phyloP scores from a whole-genome alignment of 73 alveolate genomes.

The Paramecium primaurelia region DNA sequence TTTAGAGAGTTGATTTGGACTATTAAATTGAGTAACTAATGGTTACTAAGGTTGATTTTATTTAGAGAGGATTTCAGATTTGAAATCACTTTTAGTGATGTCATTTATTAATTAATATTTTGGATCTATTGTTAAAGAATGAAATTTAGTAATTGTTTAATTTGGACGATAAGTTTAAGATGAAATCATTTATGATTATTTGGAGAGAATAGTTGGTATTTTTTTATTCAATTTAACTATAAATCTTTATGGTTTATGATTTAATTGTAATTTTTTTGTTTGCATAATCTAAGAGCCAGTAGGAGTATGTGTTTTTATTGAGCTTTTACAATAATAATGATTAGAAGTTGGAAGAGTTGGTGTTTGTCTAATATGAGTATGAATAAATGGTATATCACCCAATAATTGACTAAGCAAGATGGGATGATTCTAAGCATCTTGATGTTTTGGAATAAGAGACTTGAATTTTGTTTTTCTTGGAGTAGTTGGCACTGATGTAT shows the following conservation, averaged over 20 bases:
- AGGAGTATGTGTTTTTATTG: not conserved
- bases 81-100: not conserved
- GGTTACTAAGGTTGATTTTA: not conserved
- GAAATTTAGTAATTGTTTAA: not conserved
- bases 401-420: not conserved
- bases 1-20: not conserved
- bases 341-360: not conserved
- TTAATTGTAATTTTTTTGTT: not conserved
- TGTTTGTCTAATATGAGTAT: not conserved
- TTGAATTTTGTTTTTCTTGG: not conserved
- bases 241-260: not conserved
- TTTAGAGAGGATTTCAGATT: not conserved
- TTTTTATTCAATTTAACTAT: not conserved
- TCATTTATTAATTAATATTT: not conserved
- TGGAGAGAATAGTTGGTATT: not conserved
- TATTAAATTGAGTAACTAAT: not conserved
- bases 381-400: not conserved
- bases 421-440: not conserved
- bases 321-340: not conserved
- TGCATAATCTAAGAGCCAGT: not conserved
- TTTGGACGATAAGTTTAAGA: not conserved
- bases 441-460: not conserved
- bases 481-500: not conserved
- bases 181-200: not conserved
- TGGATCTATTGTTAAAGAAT: not conserved